Evolutionary conservation across 176 grass and related monocot species (phyloP).

Genomic region (Musa itinerans): DNA sequence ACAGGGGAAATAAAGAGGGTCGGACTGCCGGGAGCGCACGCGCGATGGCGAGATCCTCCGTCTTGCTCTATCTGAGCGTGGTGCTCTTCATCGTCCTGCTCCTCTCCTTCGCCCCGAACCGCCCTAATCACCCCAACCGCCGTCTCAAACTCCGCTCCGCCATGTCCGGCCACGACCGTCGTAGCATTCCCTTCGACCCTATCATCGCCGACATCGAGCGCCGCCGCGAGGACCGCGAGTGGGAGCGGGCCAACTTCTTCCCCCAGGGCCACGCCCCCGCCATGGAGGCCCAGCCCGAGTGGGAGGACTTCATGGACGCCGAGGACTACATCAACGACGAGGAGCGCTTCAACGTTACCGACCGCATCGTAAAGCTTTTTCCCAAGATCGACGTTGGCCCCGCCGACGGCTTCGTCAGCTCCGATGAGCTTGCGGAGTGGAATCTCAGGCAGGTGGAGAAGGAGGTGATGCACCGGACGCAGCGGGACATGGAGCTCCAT

Average conservation of each 20-base stretch:
- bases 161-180: neutral
- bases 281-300: neutral
- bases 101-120: constrained; percentile 31
- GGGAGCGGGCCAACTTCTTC: constrained; percentile 46
- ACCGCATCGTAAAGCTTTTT: constrained; percentile 54
- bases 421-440: constrained; percentile 63
- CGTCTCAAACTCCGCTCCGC: constrained; percentile 70
- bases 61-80: constrained; percentile 9
- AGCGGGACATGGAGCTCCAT: constrained; percentile 72
- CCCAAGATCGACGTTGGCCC: constrained; percentile 72
- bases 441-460: constrained; percentile 50
- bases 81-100: constrained; percentile 42
- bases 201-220: constrained; percentile 60
- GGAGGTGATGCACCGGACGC: constrained; percentile 60
- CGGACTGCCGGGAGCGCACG: too few relatives aligned
- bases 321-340: constrained; percentile 71
- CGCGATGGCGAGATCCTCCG: neutral
- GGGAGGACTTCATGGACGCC: constrained; percentile 35
- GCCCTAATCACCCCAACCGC: constrained; percentile 38
- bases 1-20: neutral
- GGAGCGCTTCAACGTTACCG: constrained; percentile 65
- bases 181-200: constrained; percentile 65
- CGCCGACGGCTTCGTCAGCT: constrained; percentile 47
- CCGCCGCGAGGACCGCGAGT: constrained; percentile 60
- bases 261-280: constrained; percentile 28